Evolutionary conservation across 2,329 filamentous ascomycete genomes (phyloP).

Genomic region (Paradendryphiella salina): DNA sequence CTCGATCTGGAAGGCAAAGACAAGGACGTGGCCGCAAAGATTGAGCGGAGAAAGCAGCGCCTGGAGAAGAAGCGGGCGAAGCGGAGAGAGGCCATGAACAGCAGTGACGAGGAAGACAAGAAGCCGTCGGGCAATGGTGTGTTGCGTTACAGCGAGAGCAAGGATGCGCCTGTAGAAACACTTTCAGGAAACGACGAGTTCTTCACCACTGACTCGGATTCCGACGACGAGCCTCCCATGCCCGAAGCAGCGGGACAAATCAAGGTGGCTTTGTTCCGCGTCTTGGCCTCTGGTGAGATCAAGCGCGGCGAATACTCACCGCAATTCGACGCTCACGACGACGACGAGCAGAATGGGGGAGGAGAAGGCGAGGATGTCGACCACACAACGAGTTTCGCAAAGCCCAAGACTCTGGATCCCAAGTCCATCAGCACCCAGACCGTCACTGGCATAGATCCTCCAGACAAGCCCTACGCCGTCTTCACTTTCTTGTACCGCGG

Average conservation of each 20-base stretch:
- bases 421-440: conserved; percentile 99
- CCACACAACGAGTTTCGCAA: conserved; percentile 96
- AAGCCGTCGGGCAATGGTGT: conserved; percentile 57
- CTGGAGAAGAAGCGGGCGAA: conserved; percentile 86
- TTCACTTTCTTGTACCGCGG: conserved; percentile 99
- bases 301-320: conserved; percentile 98
- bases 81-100: conserved; percentile 61
- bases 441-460: conserved; percentile 95
- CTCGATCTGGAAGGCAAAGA: conserved; percentile 85
- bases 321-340: conserved; percentile 95
- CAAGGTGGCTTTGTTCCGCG: conserved; percentile 94
- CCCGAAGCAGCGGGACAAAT: conserved; percentile 96
- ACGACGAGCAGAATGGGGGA: conserved; percentile 70
- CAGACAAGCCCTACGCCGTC: conserved; percentile 91
- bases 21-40: conserved; percentile 77
- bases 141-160: conserved; percentile 78
- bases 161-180: conserved; percentile 72
- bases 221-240: conserved; percentile 79
- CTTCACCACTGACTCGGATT: conserved; percentile 67
- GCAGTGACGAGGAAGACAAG: conserved; percentile 54
- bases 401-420: conserved; percentile 92
- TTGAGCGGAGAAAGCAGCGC: conserved; percentile 64
- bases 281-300: conserved; percentile 93
- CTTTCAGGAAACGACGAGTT: conserved; percentile 70
- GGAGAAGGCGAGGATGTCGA: conserved; percentile 80